A percentile compares a stretch with the other conserved stretches of the same genome.
phyloP scores from a whole-genome alignment of 2,329 filamentous ascomycete genomes.

The Hypoxylon sp. region DNA sequence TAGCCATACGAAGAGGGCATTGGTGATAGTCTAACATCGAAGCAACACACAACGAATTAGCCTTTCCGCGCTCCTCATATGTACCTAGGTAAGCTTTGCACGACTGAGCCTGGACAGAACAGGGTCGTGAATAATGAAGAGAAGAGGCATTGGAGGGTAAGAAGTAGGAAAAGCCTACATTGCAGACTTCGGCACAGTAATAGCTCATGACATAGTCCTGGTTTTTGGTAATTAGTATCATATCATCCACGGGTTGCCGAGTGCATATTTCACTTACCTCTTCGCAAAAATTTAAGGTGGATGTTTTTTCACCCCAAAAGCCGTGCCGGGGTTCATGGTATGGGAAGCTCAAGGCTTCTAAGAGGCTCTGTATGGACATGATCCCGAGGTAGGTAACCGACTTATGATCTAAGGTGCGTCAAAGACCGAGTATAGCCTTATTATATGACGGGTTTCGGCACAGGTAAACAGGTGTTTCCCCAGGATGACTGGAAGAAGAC shows the following conservation, averaged over 20 bases:
- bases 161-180: conserved; percentile 56
- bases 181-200: conserved; percentile 84
- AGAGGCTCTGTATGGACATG: conserved; percentile 43
- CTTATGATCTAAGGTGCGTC: conserved; percentile 8
- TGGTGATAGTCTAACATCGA: conserved; percentile 77
- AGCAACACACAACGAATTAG: conserved; percentile 40
- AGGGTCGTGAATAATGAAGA: neutral
- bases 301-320: conserved; percentile 79
- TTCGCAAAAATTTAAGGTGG: conserved; percentile 85
- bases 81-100: conserved; percentile 4
- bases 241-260: neutral
- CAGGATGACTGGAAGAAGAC: neutral
- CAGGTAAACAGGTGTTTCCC: conserved; percentile 10
- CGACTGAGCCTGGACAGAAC: neutral
- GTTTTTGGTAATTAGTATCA: conserved; percentile 27
- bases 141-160: conserved; percentile 5
- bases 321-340: conserved; percentile 60
- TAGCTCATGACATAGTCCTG: conserved; percentile 77
- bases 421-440: neutral
- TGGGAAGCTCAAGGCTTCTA: conserved; percentile 50
- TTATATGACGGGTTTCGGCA: conserved; percentile 1
- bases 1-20: conserved; percentile 84
- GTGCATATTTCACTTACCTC: conserved; percentile 65
- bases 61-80: conserved; percentile 27
- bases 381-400: conserved; percentile 14